Conservation (phyloP, 768 basidiomycete species). For the Clitopilus hobsonii region DNA sequence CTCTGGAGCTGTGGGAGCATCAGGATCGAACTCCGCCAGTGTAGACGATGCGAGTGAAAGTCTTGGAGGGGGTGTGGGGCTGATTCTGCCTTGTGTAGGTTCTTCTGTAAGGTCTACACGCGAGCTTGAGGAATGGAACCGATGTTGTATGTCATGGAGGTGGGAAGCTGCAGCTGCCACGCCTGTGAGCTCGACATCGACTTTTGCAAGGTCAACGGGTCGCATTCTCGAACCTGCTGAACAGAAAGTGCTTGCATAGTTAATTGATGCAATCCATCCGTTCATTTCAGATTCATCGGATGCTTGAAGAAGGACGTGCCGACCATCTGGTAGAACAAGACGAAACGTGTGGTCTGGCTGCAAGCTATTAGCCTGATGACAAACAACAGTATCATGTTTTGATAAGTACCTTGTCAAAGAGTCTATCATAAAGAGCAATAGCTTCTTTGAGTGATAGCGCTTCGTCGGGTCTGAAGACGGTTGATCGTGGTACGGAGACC, state of each 20-base stretch:
- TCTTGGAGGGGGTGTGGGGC: conserved; percentile 21
- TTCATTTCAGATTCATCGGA: conserved; percentile 68
- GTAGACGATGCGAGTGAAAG: conserved; percentile 25
- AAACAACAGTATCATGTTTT: too few relatives aligned
- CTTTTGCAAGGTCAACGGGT: conserved; percentile 59
- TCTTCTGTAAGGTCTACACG: conserved; percentile 17
- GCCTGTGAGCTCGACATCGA: conserved; percentile 73
- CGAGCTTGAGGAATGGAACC: conserved; percentile 4
- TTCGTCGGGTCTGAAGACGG: conserved; percentile 77
- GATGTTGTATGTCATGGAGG: conserved; percentile 59
- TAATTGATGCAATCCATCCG: conserved; percentile 88
- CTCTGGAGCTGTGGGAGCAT: conserved; percentile 47
- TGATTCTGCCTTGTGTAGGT: conserved; percentile 34
- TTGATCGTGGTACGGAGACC: conserved; percentile 30
- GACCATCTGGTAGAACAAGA: conserved; percentile 69
- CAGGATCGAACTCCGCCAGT: conserved; percentile 29
- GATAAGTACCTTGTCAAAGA: conserved; percentile 73
- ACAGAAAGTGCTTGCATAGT: conserved; percentile 93
- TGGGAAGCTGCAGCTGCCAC: conserved; percentile 85
- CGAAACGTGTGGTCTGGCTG: conserved; percentile 75
- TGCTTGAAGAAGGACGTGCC: conserved; percentile 79
- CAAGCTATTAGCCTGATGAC: too few relatives aligned
- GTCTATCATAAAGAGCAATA: conserved; percentile 76
- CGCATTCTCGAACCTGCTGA: conserved; percentile 81
- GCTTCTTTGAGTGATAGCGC: conserved; percentile 71